Percentiles rank a stretch among this genome's conserved stretches.
Conservation (phyloP, 2,329 filamentous ascomycete genomes). For the Chaetomium strumarium region DNA sequence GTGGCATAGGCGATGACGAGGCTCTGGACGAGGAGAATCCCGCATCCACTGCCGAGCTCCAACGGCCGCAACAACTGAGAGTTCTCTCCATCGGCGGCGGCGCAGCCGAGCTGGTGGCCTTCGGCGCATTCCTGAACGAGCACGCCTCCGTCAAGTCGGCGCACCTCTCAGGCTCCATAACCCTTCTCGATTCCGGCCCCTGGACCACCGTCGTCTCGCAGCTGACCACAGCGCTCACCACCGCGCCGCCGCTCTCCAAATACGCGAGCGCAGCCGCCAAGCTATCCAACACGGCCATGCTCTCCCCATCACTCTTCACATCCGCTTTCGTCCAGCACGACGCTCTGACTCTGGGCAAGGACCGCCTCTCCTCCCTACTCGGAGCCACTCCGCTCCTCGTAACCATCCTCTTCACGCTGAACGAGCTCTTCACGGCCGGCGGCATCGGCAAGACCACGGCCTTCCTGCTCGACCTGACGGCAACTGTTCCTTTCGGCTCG, state of each 20-base stretch:
- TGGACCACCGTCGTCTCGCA: conserved; percentile 61
- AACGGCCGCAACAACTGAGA: conserved; percentile 25
- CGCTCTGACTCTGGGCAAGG: conserved; percentile 38
- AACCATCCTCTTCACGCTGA: conserved; percentile 89
- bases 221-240: conserved; percentile 52
- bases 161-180: conserved; percentile 37
- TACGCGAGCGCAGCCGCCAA: conserved; percentile 46
- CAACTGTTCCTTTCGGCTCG: conserved; percentile 50
- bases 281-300: conserved; percentile 40
- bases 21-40: neutral
- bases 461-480: conserved; percentile 66
- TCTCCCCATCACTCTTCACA: conserved; percentile 35
- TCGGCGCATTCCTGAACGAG: conserved; percentile 40
- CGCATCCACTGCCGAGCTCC: neutral
- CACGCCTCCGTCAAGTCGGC: neutral
- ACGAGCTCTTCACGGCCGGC: conserved; percentile 82
- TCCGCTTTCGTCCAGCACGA: conserved; percentile 44
- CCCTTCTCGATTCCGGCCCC: conserved; percentile 74
- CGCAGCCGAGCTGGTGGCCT: conserved; percentile 55
- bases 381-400: conserved; percentile 48
- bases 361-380: conserved; percentile 31
- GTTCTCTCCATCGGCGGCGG: conserved; percentile 51
- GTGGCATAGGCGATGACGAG: neutral
- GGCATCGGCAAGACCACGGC: conserved; percentile 67
- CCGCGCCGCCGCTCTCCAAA: conserved; percentile 43